Evolutionary conservation across 2,329 filamentous ascomycete species (phyloP).

Genomic region (Neofusicoccum laricinum): DNA sequence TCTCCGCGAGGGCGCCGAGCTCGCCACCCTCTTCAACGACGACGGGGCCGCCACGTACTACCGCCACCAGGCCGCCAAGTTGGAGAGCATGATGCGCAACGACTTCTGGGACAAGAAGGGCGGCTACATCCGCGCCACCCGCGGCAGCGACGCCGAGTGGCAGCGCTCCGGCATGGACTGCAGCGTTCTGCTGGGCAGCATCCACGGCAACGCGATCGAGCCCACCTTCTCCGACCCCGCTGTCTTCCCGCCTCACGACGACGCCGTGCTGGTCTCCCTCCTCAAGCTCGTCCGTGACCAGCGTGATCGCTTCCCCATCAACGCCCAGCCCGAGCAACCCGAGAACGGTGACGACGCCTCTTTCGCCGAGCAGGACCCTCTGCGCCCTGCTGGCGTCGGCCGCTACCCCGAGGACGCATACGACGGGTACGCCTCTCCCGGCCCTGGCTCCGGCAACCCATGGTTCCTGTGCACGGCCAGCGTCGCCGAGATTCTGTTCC

Average conservation of each 20-base stretch:
- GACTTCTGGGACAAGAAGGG: slow-evolving; percentile 38
- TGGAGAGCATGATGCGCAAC: slow-evolving; percentile 30
- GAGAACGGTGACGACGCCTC: slow-evolving; percentile 15
- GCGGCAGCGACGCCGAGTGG: slow-evolving; percentile 39
- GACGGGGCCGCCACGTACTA: slow-evolving; percentile 40
- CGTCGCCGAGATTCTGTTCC: slow-evolving; percentile 41
- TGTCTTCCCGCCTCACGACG: slow-evolving; percentile 34
- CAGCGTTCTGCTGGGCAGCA: slow-evolving; percentile 35
- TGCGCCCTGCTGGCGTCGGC: slow-evolving; percentile 54
- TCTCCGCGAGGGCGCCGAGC: slow-evolving; percentile 32
- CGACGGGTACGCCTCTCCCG: slow-evolving; percentile 34
- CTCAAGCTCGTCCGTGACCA: slow-evolving; percentile 35
- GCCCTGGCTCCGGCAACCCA: slow-evolving; percentile 33
- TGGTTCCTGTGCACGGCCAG: slow-evolving; percentile 45
- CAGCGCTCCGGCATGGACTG: slow-evolving; percentile 37
- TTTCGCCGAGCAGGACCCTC: slow-evolving; percentile 52
- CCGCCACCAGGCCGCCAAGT: slow-evolving; percentile 32
- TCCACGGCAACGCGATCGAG: slow-evolving; percentile 33
- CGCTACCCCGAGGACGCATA: slow-evolving; percentile 45
- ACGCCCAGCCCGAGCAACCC: slow-evolving; percentile 25
- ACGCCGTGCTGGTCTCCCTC: slow-evolving; percentile 37
- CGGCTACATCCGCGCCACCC: slow-evolving; percentile 36
- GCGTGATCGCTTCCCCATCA: slow-evolving; percentile 37
- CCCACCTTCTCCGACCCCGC: slow-evolving; percentile 51
- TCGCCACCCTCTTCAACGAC: slow-evolving; percentile 35